A percentile compares a stretch with the other conserved stretches of the same genome.
These are phyloP conservation scores for Pleurotus ostreatus DNA, from an alignment of 768 basidiomycete genomes.

Conservation along the genomic window DNA sequence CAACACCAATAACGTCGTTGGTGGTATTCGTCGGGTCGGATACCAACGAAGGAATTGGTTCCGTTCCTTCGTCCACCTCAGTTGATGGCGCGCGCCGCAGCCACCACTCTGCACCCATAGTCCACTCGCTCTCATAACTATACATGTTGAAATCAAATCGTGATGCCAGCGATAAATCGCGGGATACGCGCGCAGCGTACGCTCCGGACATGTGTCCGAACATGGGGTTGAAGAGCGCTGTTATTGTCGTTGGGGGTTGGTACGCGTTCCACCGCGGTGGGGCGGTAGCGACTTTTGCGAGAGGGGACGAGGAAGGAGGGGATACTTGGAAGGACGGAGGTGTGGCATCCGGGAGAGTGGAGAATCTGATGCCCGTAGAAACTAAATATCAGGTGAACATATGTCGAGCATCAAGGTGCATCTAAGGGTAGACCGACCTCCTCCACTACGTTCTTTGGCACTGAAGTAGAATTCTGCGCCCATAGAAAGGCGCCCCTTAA, in stretches of 20 bases:
- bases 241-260: conserved; percentile 92
- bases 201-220: conserved; percentile 90
- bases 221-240: conserved; percentile 94
- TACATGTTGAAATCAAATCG: conserved; percentile 97
- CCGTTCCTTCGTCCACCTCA: conserved; percentile 10
- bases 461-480: conserved; percentile 95
- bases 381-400: conserved; percentile 40
- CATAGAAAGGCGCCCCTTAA: conserved; percentile 86
- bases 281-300: conserved; percentile 16
- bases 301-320: conserved; percentile 31
- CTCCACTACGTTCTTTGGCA: conserved; percentile 88
- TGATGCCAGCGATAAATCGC: conserved; percentile 81
- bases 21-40: conserved; percentile 14
- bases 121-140: conserved; percentile 95
- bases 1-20: conserved; percentile 66
- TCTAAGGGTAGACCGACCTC: conserved; percentile 52
- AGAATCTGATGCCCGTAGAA: conserved; percentile 91
- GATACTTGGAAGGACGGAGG: conserved; percentile 57
- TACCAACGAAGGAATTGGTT: conserved; percentile 11
- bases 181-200: conserved; percentile 84
- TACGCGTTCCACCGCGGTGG: conserved; percentile 33
- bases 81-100: conserved; percentile 50
- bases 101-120: conserved; percentile 97
- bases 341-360: conserved; percentile 81
- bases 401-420: neutral